Base-by-base conservation (phyloP, 1,139 yeast genomes). In the Yamadazyma blattariae region DNA sequence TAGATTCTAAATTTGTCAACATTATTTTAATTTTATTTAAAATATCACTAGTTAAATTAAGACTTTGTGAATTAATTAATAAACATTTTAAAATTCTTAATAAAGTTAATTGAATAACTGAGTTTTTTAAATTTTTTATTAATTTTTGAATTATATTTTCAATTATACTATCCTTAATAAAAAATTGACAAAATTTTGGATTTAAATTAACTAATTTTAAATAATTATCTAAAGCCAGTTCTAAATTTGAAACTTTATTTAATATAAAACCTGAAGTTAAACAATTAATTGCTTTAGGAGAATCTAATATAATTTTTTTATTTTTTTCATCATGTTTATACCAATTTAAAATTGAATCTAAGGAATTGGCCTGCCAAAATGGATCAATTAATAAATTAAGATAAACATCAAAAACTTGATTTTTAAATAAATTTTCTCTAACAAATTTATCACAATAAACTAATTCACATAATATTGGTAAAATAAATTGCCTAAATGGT, bases 301-400 rank as follows among this genome's bases (percentile, higher is more conserved):
- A 45, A 12, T 56, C 57, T 14, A 65, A 48, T 29, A 47, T 47
- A 7, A 61, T 48, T 28, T 48, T 41, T 1, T 36, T 41, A 29
- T 48, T 41, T 1, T 36, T 41, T 2, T 57, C 50, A 34, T 65
- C 65, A 32, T 55, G 57, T 29, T 56, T 55, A 30, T 54, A 47
- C 77, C 76, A 71, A 33, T 51, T 57, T 19, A 64, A 42, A 7
- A 82, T 61, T 1, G 87, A 72, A 32, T 82, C 87, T 45, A 80
- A 64, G 0, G 86, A 80, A 54, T 77, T 77, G 14, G 81, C 77
- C 51, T 80, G 86, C 88, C 88, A 82, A 44, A 78, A 76, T 0
- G 84, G 79, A 48, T 82, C 84, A 10, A 68, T 49, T 12, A 81
- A 54, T 11, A 81, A 58, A 19, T 62, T 61, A 29, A 71, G 57